Evolutionary conservation across 208 protist species (phyloP).

Genomic region (Novymonas esmeraldas): DNA sequence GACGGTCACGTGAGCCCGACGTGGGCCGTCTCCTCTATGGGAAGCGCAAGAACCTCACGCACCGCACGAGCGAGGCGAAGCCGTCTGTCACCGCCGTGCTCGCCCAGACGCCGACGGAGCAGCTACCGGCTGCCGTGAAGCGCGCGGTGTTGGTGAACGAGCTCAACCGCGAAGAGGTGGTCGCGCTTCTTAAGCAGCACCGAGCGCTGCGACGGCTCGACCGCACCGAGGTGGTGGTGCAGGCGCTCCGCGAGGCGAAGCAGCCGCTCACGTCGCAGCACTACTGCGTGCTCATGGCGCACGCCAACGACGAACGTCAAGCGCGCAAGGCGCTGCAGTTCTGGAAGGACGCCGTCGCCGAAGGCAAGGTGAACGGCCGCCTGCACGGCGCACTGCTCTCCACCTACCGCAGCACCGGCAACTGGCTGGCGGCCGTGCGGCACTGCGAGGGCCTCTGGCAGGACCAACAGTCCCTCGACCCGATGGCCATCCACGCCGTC

Average conservation of each 20-base stretch:
- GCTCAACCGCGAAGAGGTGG: slow-evolving; percentile 51
- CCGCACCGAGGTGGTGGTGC: slow-evolving; percentile 61
- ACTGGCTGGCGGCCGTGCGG: slow-evolving; percentile 67
- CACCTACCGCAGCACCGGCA: slow-evolving; percentile 61
- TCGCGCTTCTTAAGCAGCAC: slow-evolving; percentile 57
- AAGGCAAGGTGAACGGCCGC: slow-evolving; percentile 57
- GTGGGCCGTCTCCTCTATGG: slow-evolving; percentile 83
- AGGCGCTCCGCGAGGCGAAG: slow-evolving; percentile 41
- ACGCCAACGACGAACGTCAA: slow-evolving; percentile 82
- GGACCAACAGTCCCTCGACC: slow-evolving; percentile 68
- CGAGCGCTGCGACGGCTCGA: slow-evolving; percentile 77
- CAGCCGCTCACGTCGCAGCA: slow-evolving; percentile 65
- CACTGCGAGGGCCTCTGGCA: slow-evolving; percentile 73
- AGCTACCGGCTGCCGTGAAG: slow-evolving; percentile 41
- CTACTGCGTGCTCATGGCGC: slow-evolving; percentile 83
- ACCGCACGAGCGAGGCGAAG: slow-evolving; percentile 56
- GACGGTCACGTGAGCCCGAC: slow-evolving; percentile 31
- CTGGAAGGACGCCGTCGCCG: slow-evolving; percentile 65
- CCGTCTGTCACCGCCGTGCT: slow-evolving; percentile 53
- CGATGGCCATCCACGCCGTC: slow-evolving; percentile 68
- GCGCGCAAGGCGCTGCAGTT: slow-evolving; percentile 55
- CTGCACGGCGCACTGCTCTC: slow-evolving; percentile 78
- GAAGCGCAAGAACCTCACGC: slow-evolving; percentile 72
- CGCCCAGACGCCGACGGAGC: slow-evolving; percentile 38
- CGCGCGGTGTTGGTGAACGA: slow-evolving; percentile 57